Conservation (phyloP, 305 asterid genomes). For the Fraxinus ornus region DNA sequence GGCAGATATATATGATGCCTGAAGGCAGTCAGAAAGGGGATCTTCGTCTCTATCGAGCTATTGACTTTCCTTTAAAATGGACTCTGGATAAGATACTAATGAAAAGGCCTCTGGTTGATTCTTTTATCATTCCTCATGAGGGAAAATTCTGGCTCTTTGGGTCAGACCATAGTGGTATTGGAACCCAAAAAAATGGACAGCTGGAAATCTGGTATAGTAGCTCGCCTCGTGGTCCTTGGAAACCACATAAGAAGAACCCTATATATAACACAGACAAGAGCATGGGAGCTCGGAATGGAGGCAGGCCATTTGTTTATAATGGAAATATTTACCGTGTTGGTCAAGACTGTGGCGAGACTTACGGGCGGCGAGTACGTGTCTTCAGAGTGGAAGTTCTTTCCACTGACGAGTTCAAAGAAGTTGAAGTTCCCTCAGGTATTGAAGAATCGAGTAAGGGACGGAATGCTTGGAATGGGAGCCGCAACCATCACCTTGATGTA, state of each 20-base stretch:
- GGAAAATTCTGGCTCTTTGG: constrained; percentile 91
- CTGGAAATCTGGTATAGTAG: constrained; percentile 83
- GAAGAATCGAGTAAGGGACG: constrained; percentile 60
- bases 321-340: constrained; percentile 80
- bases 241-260: constrained; percentile 81
- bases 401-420: constrained; percentile 60
- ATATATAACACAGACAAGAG: constrained; percentile 71
- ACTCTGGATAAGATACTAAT: constrained; percentile 53
- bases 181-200: constrained; percentile 74
- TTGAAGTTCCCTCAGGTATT: constrained; percentile 62
- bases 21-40: constrained; percentile 88
- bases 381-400: constrained; percentile 65
- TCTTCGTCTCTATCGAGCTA: constrained; percentile 85
- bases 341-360: constrained; percentile 89
- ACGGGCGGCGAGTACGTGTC: constrained; percentile 63
- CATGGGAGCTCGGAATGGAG: constrained; percentile 95
- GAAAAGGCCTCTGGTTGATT: constrained; percentile 82
- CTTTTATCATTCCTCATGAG: constrained; percentile 60
- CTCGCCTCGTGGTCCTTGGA: constrained; percentile 93
- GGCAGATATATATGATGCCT: constrained; percentile 96
- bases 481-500: constrained; percentile 81
- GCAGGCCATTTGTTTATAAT: constrained; percentile 70
- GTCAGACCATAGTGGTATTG: constrained; percentile 82
- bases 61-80: constrained; percentile 82
- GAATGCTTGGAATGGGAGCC: constrained; percentile 91